Percentiles rank a stretch among this genome's conserved stretches.
phyloP scores from a whole-genome alignment of 768 basidiomycete species.

The Hydnomerulius pinastri region DNA sequence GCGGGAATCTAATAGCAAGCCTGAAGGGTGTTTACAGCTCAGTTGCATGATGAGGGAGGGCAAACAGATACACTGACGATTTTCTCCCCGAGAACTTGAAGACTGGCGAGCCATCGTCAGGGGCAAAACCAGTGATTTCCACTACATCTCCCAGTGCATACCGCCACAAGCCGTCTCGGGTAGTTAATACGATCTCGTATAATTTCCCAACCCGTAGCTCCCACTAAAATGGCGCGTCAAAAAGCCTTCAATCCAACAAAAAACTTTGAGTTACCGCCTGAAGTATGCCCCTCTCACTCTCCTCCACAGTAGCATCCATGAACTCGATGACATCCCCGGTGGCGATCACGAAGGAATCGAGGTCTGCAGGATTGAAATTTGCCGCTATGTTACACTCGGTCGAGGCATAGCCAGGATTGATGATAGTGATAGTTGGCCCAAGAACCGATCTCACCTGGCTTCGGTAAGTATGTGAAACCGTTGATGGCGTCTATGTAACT shows the following conservation, averaged over 20 bases:
- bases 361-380: background rate
- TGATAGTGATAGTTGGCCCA: constrained; percentile 6
- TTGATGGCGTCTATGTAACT: background rate
- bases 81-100: constrained; percentile 17
- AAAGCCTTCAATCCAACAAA: background rate
- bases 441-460: constrained; percentile 15
- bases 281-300: constrained; percentile 12
- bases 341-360: constrained; percentile 10
- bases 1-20: constrained; percentile 7
- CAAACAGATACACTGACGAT: constrained; percentile 13
- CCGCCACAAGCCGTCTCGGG: constrained; percentile 23
- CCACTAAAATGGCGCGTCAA: constrained; percentile 11
- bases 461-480: background rate
- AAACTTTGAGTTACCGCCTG: constrained; percentile 8
- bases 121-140: constrained; percentile 15
- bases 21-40: constrained; percentile 7
- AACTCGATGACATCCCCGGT: constrained; percentile 16
- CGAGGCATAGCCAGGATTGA: constrained; percentile 7
- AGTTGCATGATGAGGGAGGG: background rate
- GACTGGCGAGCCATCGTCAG: constrained; percentile 5
- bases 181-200: constrained; percentile 24
- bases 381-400: constrained; percentile 11
- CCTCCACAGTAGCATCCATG: constrained; percentile 13
- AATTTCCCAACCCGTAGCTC: constrained; percentile 16
- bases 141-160: constrained; percentile 23